Percentiles rank a stretch among this genome's conserved stretches.
Evolutionary conservation across 768 basidiomycete genomes (phyloP).

Genomic region (Boletus reticuloceps): DNA sequence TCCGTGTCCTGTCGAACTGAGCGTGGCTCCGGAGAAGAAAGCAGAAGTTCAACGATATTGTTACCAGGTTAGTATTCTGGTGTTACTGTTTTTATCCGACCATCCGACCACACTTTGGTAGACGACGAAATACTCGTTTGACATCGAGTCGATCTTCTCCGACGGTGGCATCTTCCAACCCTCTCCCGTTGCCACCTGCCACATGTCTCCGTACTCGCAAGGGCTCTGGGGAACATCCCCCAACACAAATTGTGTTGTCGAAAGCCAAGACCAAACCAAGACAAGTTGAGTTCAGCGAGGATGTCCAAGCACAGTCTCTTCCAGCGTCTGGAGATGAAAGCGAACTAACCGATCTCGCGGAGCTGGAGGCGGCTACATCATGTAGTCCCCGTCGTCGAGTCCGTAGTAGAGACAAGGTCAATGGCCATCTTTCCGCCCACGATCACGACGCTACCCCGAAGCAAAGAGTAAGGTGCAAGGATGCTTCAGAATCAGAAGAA

Average conservation of each 20-base stretch:
- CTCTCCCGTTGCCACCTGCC: slow-evolving; percentile 59
- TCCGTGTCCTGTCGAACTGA: slow-evolving; percentile 19
- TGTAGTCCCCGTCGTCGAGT: slow-evolving; percentile 69
- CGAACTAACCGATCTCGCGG: slow-evolving; percentile 67
- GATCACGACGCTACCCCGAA: slow-evolving; percentile 39
- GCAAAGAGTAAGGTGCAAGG: slow-evolving; percentile 42
- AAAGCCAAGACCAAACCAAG: slow-evolving; percentile 59
- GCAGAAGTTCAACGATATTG: slow-evolving; percentile 16
- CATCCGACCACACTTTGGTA: slow-evolving; percentile 17
- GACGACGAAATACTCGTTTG: slow-evolving; percentile 37
- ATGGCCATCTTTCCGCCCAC: slow-evolving; percentile 17
- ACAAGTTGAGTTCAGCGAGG: slow-evolving; percentile 70
- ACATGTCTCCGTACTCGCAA: slow-evolving; percentile 77
- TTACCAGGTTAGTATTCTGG: slow-evolving; percentile 18
- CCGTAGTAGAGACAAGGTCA: slow-evolving; percentile 57
- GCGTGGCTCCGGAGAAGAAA: slow-evolving; percentile 14
- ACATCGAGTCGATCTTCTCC: slow-evolving; percentile 57
- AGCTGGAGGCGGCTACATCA: slow-evolving; percentile 43
- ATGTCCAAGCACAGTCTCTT: slow-evolving; percentile 38
- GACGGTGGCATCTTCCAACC: slow-evolving; percentile 34
- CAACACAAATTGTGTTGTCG: slow-evolving; percentile 31
- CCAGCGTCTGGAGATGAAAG: slow-evolving; percentile 47
- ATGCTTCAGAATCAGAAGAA: slow-evolving; percentile 35
- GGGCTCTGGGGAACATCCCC: slow-evolving; percentile 37
- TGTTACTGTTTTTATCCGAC: neutral